Evolutionary conservation across 2,329 filamentous ascomycete genomes (phyloP), one percentile per base, ranked within the genome.

Genomic region (Camillea tinctor): DNA sequence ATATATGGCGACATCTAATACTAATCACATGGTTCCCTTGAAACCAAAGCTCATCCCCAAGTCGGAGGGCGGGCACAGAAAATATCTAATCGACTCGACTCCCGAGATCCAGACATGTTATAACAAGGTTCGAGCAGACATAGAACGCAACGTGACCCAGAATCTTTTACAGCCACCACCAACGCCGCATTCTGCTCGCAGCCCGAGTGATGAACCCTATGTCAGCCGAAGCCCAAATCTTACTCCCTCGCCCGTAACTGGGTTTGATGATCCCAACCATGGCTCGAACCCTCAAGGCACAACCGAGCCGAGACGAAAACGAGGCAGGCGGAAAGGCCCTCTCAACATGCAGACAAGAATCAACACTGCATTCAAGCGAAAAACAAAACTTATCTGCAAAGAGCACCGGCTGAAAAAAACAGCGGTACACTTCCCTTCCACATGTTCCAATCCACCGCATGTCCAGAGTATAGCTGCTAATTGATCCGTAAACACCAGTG

Each of bases 341-440:
- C 60, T 74, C 8, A 58, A 66, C 24, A 40, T 60, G 11, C 59
- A 67, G 51, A 70, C 66, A 8, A 68, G 69, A 56, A 64, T 63
- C 13, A 64, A 68, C 36, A 71, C 70, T 2, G 69, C 69, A 19
- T 61, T 73, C 50, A 73, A 73, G 60, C 66, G 71, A 26, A 71
- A 67, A 52, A 65, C 73, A 3, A 69, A 66, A 55, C 65, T 72
- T 20, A 63, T 68, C 23, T 74, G 72, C 55, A 50, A 57, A 1
- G 59, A 48, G 15, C 71, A 72, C 51, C 67, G 66, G 26, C 50
- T 44, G 4, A 71, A 70, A 54, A 73, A 68, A 55, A 69, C 55
- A 54, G 65, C 63, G 4, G 72, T 74, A 69, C 63, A 67, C 40
- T 50, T 50, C 24, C n/a, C 5, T 49, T 8, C 36, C 11, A 9